Conservation (phyloP, 176 grass and related monocot species). For the Calamus simplicifolius region DNA sequence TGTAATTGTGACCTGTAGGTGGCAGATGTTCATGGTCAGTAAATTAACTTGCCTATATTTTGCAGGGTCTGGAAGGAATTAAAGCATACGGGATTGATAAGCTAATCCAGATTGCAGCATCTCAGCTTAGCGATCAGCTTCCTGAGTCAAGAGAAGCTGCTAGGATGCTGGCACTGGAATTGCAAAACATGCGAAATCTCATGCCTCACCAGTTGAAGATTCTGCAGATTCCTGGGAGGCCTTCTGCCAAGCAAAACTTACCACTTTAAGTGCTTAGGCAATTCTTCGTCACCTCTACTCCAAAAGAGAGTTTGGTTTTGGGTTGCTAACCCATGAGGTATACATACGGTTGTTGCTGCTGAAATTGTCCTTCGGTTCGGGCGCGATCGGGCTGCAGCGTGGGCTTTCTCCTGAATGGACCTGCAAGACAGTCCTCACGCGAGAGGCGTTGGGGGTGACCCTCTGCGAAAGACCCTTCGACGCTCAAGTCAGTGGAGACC, state of each 20-base stretch:
- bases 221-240: conserved; percentile 59
- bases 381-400: too few relatives aligned
- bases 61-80: conserved; percentile 20
- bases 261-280: conserved; percentile 56
- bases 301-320: conserved; percentile 28
- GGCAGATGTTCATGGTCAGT: too few relatives aligned
- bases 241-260: conserved; percentile 78
- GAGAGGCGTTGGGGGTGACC: too few relatives aligned
- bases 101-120: conserved; percentile 75
- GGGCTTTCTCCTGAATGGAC: too few relatives aligned
- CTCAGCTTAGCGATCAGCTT: conserved; percentile 90
- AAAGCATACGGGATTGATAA: conserved; percentile 43
- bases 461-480: too few relatives aligned
- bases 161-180: conserved; percentile 29
- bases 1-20: too few relatives aligned
- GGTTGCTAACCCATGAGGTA: conserved; percentile 35
- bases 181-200: conserved; percentile 46
- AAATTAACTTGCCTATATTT: not conserved
- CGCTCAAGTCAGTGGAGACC: too few relatives aligned
- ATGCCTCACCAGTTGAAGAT: conserved; percentile 10
- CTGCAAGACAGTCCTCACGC: too few relatives aligned
- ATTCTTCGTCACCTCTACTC: conserved; percentile 64
- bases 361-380: too few relatives aligned
- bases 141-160: conserved; percentile 98
- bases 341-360: too few relatives aligned